Evolutionary conservation across 1,139 yeast genomes (phyloP), one percentile per base, ranked within the genome.

Genomic region (Pichia sp.): DNA sequence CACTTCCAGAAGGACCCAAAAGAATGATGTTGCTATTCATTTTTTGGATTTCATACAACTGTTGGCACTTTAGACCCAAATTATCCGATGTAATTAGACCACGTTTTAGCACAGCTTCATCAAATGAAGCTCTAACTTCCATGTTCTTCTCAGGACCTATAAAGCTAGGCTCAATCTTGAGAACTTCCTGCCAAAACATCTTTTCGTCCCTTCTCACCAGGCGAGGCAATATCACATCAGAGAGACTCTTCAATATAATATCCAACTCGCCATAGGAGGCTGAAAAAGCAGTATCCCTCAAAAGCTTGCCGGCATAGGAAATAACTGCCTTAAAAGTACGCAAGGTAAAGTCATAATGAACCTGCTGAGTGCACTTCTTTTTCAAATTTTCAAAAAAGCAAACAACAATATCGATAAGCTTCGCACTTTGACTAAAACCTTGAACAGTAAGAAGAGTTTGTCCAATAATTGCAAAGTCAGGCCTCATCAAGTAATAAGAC

Each of bases 301-400:
- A 67, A 4, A 74, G 53, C 13, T 54, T 49, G 1, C 91, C 88
- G 49, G 88, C 77, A 38, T 69, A 67, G 5, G 65, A 57, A 29
- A 88, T 58, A 1, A 80, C 74, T 30, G 75, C 67, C 52, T 87
- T 88, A 38, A 88, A 57, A 0, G 95, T 79, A 41, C 96, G 67
- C 29, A 88, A 63, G 0, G 97, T 96, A 66, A 91, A 91, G 51
- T 91, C 96, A 51, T 91, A 91, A 54, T 88, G 97, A 3, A 60
- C 51, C 51, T 86, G 96, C 0, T 46, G 25, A 0, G 85, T 67
- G 10, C 75, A 58, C 0, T 44, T 34, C 0, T 22, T 17, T 5
- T 56, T 53, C 22, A 88, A 53, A 1, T 55, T 60, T 1, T 51
- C 46, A 47, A 86, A 81, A 33, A 84, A 66, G 0, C 74, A 69